Base-by-base conservation (phyloP, 2,329 filamentous ascomycete species). In the Epichloe uncinata region DNA sequence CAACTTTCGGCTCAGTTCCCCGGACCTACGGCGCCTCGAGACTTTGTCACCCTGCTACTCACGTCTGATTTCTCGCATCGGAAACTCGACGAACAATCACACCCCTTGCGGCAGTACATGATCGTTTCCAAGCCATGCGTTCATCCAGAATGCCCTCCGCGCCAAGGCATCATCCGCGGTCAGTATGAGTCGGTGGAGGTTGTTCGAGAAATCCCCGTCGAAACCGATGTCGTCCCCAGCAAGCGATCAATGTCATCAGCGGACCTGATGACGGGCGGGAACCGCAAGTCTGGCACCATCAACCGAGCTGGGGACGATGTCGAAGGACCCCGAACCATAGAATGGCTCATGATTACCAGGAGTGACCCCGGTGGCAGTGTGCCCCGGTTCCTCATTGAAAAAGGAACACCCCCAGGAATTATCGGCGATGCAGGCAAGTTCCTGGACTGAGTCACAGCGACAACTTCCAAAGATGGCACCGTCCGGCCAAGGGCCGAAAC, bases 331-430 rank as follows among this genome's bases (percentile, higher is more conserved):
- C 47, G 49, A 34, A 66, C 71, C 26, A 63, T 95, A 2, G 89
- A 95, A 64, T 95, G 89, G 89, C 78, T 93, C 53, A 95, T 95
- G 89, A 80, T 95, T 16, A 95, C 88, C 1, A 76, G 89, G 45
- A 91, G 85, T 63, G 88, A 95, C 58, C 88, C 89, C 3, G 89
- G 89, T 11, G 89, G 89, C 48, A 91, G 81, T 52, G 89, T 95
- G 16, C 89, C 89, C 1, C 78, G 86, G 13, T 95, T 93, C 67
- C 82, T 95, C 75, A 87, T 95, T n/a, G 89, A 95, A 60, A 82
- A 87, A 61, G 87, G 85, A 33, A 95, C 89, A 0, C 89, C 89
- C 89, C 80, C 76, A 11, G 86, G 86, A 36, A 93, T 95, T 57
- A 77, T 87, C 26, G 74, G 74, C 41, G 89, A 95, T 63, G 85